Evolutionary conservation across 2,329 filamentous ascomycete genomes (phyloP).

Genomic region (Aspergillus viridinutans): DNA sequence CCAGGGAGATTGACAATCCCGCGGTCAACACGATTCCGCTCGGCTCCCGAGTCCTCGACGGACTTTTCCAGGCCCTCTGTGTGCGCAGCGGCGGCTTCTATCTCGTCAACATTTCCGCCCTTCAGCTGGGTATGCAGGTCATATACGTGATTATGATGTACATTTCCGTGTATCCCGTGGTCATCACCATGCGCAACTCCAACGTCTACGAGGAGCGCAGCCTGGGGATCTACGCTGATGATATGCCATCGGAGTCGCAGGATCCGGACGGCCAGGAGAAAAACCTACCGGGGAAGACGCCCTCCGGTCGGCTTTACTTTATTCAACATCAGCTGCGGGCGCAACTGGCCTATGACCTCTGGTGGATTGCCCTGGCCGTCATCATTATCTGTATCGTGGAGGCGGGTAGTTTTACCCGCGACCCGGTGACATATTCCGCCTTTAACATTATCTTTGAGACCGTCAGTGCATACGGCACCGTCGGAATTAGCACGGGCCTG

Average conservation of each 20-base stretch:
- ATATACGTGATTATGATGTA: constrained; percentile 64
- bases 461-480: constrained; percentile 49
- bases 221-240: constrained; percentile 42
- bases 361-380: constrained; percentile 57
- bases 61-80: constrained; percentile 56
- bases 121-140: constrained; percentile 34
- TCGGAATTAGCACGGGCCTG: constrained; percentile 54
- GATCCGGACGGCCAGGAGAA: too few relatives aligned
- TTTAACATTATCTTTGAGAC: constrained; percentile 50
- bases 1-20: too few relatives aligned
- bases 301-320: constrained; percentile 32
- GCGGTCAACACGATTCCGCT: constrained; percentile 1
- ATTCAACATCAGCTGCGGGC: constrained; percentile 52
- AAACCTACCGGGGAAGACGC: constrained; percentile 28
- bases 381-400: constrained; percentile 57
- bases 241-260: too few relatives aligned
- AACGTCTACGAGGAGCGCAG: constrained; percentile 60
- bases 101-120: constrained; percentile 45
- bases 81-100: constrained; percentile 49
- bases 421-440: constrained; percentile 49
- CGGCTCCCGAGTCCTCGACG: constrained; percentile 48
- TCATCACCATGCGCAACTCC: constrained; percentile 57
- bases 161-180: constrained; percentile 58
- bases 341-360: constrained; percentile 61
- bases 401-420: constrained; percentile 47